phyloP scores from a whole-genome alignment of 2,329 filamentous ascomycete genomes.

The Aspergillaceae sp. region DNA sequence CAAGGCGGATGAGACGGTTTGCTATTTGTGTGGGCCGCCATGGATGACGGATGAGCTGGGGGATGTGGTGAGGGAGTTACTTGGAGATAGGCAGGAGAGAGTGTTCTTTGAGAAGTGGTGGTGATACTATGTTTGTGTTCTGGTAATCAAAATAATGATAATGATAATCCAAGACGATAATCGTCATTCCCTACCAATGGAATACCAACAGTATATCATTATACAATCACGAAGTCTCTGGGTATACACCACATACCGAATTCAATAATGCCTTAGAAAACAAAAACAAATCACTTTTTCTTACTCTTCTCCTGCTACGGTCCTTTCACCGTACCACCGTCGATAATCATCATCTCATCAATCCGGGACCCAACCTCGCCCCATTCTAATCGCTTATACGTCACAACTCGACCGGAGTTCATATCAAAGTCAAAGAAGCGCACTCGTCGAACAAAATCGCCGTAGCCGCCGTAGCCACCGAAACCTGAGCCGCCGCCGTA shows the following conservation, averaged over 20 bases:
- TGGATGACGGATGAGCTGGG: constrained; percentile 62
- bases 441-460: constrained; percentile 71
- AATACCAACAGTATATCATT: neutral
- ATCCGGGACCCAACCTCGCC: constrained; percentile 45
- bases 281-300: too few species aligned
- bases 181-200: too few species aligned
- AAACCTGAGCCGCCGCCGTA: constrained; percentile 89
- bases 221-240: neutral
- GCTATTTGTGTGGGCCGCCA: constrained; percentile 62
- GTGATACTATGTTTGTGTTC: constrained; percentile 27
- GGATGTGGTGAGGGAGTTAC: constrained; percentile 24
- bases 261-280: too few species aligned
- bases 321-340: constrained; percentile 46
- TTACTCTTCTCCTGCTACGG: constrained; percentile 5
- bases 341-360: constrained; percentile 54
- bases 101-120: constrained; percentile 59
- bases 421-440: constrained; percentile 90
- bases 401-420: constrained; percentile 77
- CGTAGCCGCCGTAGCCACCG: constrained; percentile 89
- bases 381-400: constrained; percentile 82
- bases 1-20: constrained; percentile 36
- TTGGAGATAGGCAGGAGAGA: constrained; percentile 39
- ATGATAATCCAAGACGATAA: neutral
- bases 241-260: too few species aligned
- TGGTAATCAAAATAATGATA: neutral